Evolutionary conservation across 179 eudicot genomes (phyloP).

Genomic region (Beta macrorhiza): DNA sequence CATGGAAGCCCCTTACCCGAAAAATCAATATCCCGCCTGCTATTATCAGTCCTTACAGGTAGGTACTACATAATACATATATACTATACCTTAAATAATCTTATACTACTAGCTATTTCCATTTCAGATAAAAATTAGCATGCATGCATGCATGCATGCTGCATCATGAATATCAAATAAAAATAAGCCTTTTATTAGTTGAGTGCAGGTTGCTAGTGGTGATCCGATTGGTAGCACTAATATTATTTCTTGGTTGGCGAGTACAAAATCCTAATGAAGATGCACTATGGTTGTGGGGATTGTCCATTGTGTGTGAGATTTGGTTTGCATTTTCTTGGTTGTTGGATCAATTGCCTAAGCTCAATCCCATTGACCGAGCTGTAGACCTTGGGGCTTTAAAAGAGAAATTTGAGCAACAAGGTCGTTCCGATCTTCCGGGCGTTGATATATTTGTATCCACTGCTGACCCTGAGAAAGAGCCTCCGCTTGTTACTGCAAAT

Average conservation of each 20-base stretch:
- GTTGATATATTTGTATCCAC: slow-evolving; percentile 74
- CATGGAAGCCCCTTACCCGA: slow-evolving; percentile 94
- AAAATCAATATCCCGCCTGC: slow-evolving; percentile 56
- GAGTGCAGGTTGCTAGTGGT: slow-evolving; percentile 53
- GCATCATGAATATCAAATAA: slow-evolving; percentile 6
- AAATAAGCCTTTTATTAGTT: slow-evolving; percentile 26
- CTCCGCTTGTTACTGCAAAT: slow-evolving; percentile 76
- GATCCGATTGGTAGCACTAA: slow-evolving; percentile 48
- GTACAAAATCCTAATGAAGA: slow-evolving; percentile 58
- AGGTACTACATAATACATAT: no score
- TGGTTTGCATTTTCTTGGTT: slow-evolving; percentile 90
- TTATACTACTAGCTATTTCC: no score
- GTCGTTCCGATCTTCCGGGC: slow-evolving; percentile 79
- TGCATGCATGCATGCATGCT: no score
- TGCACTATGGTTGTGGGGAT: slow-evolving; percentile 74
- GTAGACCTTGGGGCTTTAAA: slow-evolving; percentile 57
- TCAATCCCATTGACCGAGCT: slow-evolving; percentile 70
- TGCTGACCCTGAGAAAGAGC: slow-evolving; percentile 79
- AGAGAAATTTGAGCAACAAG: slow-evolving; percentile 66
- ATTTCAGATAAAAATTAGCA: no score
- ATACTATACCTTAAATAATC: neutral
- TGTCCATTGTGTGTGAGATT: slow-evolving; percentile 60
- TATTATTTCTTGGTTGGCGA: slow-evolving; percentile 57
- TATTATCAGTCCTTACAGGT: slow-evolving; percentile 94
- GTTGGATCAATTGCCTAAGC: slow-evolving; percentile 67